Percentiles rank a stretch among this genome's conserved stretches.
These are phyloP conservation scores for Limnanthes douglasii DNA, from an alignment of 345 rosid species.

Conservation along the genomic window DNA sequence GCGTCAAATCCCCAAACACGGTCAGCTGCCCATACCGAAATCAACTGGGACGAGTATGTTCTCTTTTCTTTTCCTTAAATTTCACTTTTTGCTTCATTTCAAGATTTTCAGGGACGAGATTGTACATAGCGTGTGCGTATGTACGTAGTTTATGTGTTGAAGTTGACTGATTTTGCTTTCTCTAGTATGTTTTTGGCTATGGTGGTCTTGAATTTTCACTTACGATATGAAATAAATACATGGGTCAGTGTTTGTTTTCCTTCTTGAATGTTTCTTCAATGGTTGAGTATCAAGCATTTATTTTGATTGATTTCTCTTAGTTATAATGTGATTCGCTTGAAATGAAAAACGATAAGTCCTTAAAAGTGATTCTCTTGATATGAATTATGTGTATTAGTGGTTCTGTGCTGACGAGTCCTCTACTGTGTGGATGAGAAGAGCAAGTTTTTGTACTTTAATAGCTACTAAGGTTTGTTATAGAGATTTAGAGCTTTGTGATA, in stretches of 20 bases:
- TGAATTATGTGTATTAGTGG: no score
- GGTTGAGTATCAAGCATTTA: no score
- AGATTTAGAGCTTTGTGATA: background rate
- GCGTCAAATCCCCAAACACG: slow-evolving; percentile 36
- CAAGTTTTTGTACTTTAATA: background rate
- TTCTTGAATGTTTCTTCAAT: background rate
- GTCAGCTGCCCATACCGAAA: slow-evolving; percentile 69
- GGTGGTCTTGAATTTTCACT: slow-evolving; percentile 3
- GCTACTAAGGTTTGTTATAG: background rate
- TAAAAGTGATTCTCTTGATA: no score
- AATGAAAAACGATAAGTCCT: no score
- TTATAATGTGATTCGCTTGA: no score
- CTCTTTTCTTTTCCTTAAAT: background rate
- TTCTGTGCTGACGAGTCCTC: no score
- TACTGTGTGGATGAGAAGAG: background rate
- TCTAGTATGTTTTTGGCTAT: slow-evolving; percentile 1
- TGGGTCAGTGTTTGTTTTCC: background rate
- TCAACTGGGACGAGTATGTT: slow-evolving; percentile 94
- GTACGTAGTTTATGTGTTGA: no score
- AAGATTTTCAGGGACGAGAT: no score
- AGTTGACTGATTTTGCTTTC: background rate
- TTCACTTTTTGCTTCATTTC: background rate
- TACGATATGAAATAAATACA: background rate
- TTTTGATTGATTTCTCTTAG: no score
- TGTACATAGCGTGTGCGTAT: no score